Evolutionary conservation across 2,329 filamentous ascomycete genomes (phyloP), one percentile per base, ranked within the genome.

Genomic region (Ceratocystis harringtonii): DNA sequence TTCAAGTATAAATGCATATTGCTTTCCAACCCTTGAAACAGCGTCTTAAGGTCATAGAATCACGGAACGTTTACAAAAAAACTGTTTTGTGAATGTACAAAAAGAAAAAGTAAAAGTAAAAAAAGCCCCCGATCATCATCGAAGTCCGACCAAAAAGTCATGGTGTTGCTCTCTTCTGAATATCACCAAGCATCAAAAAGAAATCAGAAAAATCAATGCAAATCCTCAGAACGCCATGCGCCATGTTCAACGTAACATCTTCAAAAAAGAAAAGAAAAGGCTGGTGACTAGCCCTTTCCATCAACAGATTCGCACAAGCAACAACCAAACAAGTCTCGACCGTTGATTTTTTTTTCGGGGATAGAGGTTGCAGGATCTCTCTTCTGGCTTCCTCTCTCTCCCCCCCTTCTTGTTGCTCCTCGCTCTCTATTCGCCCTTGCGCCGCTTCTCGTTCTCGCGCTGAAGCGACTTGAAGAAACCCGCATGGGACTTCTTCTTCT

Each of bases 391-490:
- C 10, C n/a, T 7, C 7, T 32, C 8, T 25, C 12, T 3, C 22
- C 10, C 19, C 22, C 8, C 25, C 25, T 28, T 12, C 52, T 57
- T 57, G 52, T 5, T 25, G 6, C 28, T 17, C 28, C 12, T 15
- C 25, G 25, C 4, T 3, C 28, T 36, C 17, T 65, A 67, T 22
- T 67, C 66, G n/a, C 57, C 65, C 63, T 67, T 63, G 25, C 67
- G 63, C 2, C 65, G 65, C 65, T 66, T 68, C 52, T 67, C 67
- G 61, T 77, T 78, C 67, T 78, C 76, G 61, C 76, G 71, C 17
- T 72, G 73, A 69, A 78, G 75, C 71, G 76, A 77, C 70, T 77
- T 77, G 48, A 67, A 67, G 72, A 78, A 78, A 68, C 76, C 77
- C 1, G 73, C 67, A 65, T 72, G 72, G 68, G 74, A 75, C 64